These are phyloP conservation scores for Inga leiocalycina DNA, from an alignment of 306 rosid species.

Conservation along the genomic window DNA sequence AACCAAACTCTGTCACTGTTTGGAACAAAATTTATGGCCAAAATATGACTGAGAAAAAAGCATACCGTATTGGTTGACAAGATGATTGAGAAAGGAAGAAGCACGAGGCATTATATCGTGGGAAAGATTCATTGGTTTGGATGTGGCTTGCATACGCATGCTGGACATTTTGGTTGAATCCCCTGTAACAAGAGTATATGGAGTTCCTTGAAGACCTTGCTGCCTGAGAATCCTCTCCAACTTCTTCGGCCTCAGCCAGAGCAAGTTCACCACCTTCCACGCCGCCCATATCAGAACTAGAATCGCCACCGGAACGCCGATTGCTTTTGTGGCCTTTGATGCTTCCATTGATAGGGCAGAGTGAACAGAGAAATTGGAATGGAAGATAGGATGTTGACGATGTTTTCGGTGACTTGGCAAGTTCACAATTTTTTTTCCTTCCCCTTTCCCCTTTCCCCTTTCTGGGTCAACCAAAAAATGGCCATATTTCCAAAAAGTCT, in stretches of 20 bases:
- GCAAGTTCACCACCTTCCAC: slow-evolving; percentile 42
- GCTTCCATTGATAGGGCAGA: background rate
- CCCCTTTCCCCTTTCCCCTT: too few relatives aligned
- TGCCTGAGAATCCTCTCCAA: slow-evolving; percentile 37
- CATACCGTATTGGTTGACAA: slow-evolving; percentile 13
- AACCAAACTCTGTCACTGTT: background rate
- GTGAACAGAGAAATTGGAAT: background rate
- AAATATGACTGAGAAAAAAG: too few relatives aligned
- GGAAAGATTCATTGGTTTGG: slow-evolving; percentile 47
- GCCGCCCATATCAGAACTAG: slow-evolving; percentile 3
- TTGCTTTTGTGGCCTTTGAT: background rate
- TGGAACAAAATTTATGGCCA: background rate
- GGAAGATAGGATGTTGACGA: background rate
- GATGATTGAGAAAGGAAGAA: slow-evolving; percentile 22
- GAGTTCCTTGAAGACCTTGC: slow-evolving; percentile 41
- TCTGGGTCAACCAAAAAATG: background rate
- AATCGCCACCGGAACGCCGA: background rate
- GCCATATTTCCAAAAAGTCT: background rate
- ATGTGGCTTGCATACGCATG: slow-evolving; percentile 30
- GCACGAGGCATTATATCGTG: slow-evolving; percentile 36
- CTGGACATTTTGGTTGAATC: slow-evolving; percentile 26
- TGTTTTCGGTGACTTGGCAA: background rate
- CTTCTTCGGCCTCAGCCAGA: slow-evolving; percentile 50
- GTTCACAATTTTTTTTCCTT: too few relatives aligned
- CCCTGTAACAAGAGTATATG: slow-evolving; percentile 37